Base-by-base conservation (phyloP, 208 protist genomes). In the Trypanosoma congolense region DNA sequence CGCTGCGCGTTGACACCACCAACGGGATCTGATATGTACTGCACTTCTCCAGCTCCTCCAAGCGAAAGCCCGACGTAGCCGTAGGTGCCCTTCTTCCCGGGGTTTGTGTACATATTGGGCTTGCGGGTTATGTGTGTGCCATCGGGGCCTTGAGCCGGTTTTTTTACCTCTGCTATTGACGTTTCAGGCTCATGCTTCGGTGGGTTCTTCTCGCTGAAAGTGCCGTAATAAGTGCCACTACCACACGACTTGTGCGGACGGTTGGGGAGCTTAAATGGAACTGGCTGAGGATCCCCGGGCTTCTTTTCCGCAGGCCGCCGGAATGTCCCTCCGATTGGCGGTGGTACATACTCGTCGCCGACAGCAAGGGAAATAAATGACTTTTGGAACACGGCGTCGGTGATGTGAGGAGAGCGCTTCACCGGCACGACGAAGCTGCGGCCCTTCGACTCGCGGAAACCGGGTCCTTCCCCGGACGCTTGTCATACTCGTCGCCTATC, bases 401-500 rank as follows among this genome's bases (percentile, higher is more conserved):
- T 77, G 46, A 89, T 68, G 73, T 90, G 83, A 9, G 86, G 82
- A 53, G 81, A 72, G 18, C 71, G 77, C 53, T 83, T 82, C 19
- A 83, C 73, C 0, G 79, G 58, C n/a, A 93, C 86, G 18, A 83
- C 72, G 49, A 94, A 91, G 6, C 71, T 67, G 22, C 73, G 29
- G 50, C 47, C 24, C 28, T 58, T 56, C 16, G 59, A 43, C 21
- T 70, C 51, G 8, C 24, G 19, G 63, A 14, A 3, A 33, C 35
- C 5, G 69, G 36, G 4, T 26, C 12, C 53, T 3, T 44, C 1
- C 57, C 31, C 18, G 45, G 28, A 2, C 55, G 77, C 67, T 96
- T 94, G 58, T 96, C 90, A 72, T 93, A 96, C 67, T 94, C 87
- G 60, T 96, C 90, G 3, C 87, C 87, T 43, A 93, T 68, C 42